These are phyloP conservation scores for Phytophthora syringae DNA, from an alignment of 352 stramenopile genomes.

Conservation along the genomic window DNA sequence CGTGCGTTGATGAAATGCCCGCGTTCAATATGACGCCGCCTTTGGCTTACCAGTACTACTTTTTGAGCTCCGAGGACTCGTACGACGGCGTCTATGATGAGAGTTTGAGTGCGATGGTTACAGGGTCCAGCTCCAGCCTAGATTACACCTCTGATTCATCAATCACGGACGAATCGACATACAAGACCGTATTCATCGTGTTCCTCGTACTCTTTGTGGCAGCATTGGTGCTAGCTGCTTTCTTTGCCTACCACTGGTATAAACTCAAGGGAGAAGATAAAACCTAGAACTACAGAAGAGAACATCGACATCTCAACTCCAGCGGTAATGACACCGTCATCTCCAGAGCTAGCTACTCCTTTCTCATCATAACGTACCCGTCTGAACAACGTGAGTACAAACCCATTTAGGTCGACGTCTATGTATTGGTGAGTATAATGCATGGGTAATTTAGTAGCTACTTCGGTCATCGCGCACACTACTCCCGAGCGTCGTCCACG, in stretches of 20 bases:
- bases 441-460: too few relatives aligned
- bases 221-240: conserved; percentile 21
- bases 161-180: conserved; percentile 18
- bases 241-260: conserved; percentile 41
- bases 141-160: background rate
- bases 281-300: conserved; percentile 9
- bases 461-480: too few relatives aligned
- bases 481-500: conserved; percentile 78
- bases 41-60: conserved; percentile 22
- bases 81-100: conserved; percentile 49
- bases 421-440: too few relatives aligned
- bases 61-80: conserved; percentile 44
- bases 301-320: conserved; percentile 16
- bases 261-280: conserved; percentile 26
- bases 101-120: conserved; percentile 20
- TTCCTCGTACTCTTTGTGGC: conserved; percentile 50
- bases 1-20: conserved; percentile 47
- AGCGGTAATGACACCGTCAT: conserved; percentile 7
- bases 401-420: too few relatives aligned
- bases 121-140: conserved; percentile 11
- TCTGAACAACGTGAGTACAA: too few relatives aligned
- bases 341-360: conserved; percentile 1
- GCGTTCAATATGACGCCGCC: conserved; percentile 37
- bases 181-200: conserved; percentile 55
- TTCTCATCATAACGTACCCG: conserved; percentile 16